Conservation (phyloP, 2,329 filamentous ascomycete species). For the Arthrobotrys conoides region DNA sequence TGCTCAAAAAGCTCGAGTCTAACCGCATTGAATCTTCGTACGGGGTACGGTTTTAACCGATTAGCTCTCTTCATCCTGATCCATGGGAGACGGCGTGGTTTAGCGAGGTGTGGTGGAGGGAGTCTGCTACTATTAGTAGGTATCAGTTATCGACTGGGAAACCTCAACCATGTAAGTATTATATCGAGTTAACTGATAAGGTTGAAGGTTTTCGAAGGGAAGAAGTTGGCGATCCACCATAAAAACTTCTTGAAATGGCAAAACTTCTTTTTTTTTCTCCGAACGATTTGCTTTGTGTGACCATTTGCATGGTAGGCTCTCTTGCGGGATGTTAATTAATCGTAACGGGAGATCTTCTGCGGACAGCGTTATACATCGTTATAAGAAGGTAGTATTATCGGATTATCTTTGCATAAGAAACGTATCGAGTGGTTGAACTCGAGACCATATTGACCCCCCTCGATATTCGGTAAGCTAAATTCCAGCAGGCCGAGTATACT, state of each 20-base stretch:
- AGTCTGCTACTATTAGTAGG: background rate
- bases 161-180: background rate
- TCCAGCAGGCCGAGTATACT: background rate
- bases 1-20: conserved; percentile 29
- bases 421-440: too few species aligned
- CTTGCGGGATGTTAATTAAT: conserved; percentile 18
- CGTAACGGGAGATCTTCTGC: conserved; percentile 27
- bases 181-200: background rate
- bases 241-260: conserved; percentile 23
- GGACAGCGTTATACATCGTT: background rate
- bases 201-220: background rate
- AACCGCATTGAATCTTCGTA: conserved; percentile 12
- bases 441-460: too few species aligned
- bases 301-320: conserved; percentile 42
- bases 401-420: background rate
- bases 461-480: background rate
- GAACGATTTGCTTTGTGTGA: conserved; percentile 43
- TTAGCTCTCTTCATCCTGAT: conserved; percentile 31
- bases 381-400: background rate
- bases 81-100: conserved; percentile 28
- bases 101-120: conserved; percentile 50
- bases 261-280: conserved; percentile 1
- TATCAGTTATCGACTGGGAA: background rate
- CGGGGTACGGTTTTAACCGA: conserved; percentile 6
- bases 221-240: conserved; percentile 33